Evolutionary conservation across 345 rosid species (phyloP).

Genomic region (Carallia brachiata): DNA sequence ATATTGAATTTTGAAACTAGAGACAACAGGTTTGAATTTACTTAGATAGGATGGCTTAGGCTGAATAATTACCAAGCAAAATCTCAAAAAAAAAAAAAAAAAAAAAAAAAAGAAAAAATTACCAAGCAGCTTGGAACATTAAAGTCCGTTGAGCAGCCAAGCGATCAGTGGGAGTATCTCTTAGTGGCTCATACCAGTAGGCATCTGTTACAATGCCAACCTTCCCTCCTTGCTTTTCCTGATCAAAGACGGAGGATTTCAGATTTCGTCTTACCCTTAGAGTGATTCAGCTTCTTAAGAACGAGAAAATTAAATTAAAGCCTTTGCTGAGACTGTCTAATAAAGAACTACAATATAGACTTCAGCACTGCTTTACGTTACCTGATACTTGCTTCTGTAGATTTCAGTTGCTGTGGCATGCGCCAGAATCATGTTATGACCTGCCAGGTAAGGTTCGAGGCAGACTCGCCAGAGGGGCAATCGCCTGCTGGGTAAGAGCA

Average conservation of each 20-base stretch:
- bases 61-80: background rate
- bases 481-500: conserved; percentile 51
- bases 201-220: conserved; percentile 29
- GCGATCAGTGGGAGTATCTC: conserved; percentile 21
- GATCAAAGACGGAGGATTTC: background rate
- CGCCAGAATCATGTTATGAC: conserved; percentile 49
- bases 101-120: background rate
- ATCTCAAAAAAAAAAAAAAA: no score
- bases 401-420: conserved; percentile 32
- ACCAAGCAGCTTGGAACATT: conserved; percentile 19
- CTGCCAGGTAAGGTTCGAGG: conserved; percentile 53
- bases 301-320: no score
- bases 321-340: no score
- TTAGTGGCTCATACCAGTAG: conserved; percentile 29
- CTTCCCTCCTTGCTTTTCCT: conserved; percentile 35
- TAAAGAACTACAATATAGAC: no score
- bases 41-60: no score
- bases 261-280: no score
- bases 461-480: conserved; percentile 49
- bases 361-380: background rate
- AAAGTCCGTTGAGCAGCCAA: conserved; percentile 31
- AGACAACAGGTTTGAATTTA: no score
- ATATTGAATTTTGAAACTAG: no score
- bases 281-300: no score
- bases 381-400: conserved; percentile 31